These are phyloP conservation scores for Pseudonitzschia multistriata DNA, from an alignment of 108 stramenopile genomes.

Conservation along the genomic window DNA sequence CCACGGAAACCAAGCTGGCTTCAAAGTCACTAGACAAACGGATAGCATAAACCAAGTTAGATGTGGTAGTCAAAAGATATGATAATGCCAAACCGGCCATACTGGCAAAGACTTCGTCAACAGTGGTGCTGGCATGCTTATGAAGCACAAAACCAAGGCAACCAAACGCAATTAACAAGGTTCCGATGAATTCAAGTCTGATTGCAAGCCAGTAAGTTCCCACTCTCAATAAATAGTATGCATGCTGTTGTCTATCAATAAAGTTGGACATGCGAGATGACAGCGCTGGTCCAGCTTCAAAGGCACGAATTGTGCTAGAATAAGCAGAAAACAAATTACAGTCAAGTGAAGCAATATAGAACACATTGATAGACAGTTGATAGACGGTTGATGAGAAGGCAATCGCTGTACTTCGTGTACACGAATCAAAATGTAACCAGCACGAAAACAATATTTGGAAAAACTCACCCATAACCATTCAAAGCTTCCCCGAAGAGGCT, in stretches of 20 bases:
- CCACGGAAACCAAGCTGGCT: slow-evolving; percentile 89
- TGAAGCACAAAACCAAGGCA: slow-evolving; percentile 60
- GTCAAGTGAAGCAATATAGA: too few species aligned
- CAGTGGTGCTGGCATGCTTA: slow-evolving; percentile 20
- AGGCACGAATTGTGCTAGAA: slow-evolving; percentile 84
- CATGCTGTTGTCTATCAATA: slow-evolving; percentile 68
- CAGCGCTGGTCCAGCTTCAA: slow-evolving; percentile 65
- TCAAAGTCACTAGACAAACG: slow-evolving; percentile 91
- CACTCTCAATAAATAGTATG: slow-evolving; percentile 79
- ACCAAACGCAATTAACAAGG: slow-evolving; percentile 61
- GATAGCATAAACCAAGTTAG: slow-evolving; percentile 91
- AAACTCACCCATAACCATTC: slow-evolving; percentile 51
- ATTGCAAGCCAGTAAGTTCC: slow-evolving; percentile 97
- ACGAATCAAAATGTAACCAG: slow-evolving; percentile 1
- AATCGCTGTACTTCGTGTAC: neutral
- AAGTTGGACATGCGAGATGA: slow-evolving; percentile 51
- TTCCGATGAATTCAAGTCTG: slow-evolving; percentile 87
- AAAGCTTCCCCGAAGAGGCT: slow-evolving; percentile 84
- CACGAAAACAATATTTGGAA: neutral
- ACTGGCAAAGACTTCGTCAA: slow-evolving; percentile 68
- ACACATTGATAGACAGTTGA: too few species aligned
- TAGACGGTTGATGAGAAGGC: neutral
- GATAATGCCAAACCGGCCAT: slow-evolving; percentile 92
- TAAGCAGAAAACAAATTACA: neutral
- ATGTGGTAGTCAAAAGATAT: slow-evolving; percentile 87